phyloP scores from a whole-genome alignment of 2,329 filamentous ascomycete species.

The Fragosphaeria purpurea region DNA sequence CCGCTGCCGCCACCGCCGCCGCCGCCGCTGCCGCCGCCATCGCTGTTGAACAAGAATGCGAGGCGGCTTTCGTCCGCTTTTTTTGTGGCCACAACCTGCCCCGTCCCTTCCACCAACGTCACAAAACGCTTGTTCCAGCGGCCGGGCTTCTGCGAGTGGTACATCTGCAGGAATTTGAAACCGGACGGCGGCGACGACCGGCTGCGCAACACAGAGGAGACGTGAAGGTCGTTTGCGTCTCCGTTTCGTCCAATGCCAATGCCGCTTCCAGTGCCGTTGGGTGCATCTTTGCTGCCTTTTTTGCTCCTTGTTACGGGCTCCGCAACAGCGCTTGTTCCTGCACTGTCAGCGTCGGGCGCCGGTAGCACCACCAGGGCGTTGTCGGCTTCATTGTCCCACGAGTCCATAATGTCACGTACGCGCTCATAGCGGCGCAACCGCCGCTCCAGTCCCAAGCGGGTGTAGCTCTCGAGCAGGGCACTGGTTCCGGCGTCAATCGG shows the following conservation, averaged over 20 bases:
- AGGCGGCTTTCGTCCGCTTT: conserved; percentile 46
- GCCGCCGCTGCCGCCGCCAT: background rate
- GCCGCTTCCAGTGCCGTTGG: background rate
- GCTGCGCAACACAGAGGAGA: conserved; percentile 49
- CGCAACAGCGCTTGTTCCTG: no score
- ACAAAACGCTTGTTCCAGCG: conserved; percentile 86
- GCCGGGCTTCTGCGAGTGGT: conserved; percentile 70
- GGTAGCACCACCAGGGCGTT: conserved; percentile 63
- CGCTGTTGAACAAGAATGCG: background rate
- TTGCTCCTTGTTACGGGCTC: no score
- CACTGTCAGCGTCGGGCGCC: conserved; percentile 41
- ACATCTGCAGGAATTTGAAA: conserved; percentile 55
- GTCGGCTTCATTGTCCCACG: conserved; percentile 75
- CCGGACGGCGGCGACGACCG: conserved; percentile 49
- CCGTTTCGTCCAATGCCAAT: conserved; percentile 1
- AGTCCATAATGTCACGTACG: conserved; percentile 80
- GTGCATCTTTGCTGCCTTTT: no score
- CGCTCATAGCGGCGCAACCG: conserved; percentile 78
- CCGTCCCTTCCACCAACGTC: conserved; percentile 56
- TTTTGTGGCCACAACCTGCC: conserved; percentile 64
- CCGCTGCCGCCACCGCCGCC: background rate
- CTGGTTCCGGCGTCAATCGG: conserved; percentile 54
- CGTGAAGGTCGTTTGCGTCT: conserved; percentile 49
- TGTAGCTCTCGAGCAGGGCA: conserved; percentile 69
- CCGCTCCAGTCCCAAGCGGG: conserved; percentile 66